A percentile compares a stretch with the other conserved stretches of the same genome.
Evolutionary conservation across 176 grass and related monocot species (phyloP).

Genomic region (Carex cristatella): DNA sequence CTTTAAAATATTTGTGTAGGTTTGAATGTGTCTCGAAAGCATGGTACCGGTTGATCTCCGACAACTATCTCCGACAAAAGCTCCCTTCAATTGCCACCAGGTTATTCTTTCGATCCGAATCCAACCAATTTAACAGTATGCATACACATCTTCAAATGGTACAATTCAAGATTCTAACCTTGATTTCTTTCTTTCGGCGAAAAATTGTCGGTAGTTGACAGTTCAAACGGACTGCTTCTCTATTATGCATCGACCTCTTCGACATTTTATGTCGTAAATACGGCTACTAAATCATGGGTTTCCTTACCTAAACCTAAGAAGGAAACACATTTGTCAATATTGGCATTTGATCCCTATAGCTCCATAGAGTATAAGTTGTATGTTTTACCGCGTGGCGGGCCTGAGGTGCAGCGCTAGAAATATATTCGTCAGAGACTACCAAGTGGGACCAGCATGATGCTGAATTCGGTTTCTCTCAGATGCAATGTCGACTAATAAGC

Average conservation of each 20-base stretch:
- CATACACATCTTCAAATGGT: not conserved
- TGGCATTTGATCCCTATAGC: slow-evolving; percentile 43
- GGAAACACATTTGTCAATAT: slow-evolving; percentile 34
- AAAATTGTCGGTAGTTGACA: slow-evolving; percentile 29
- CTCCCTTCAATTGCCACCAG: slow-evolving; percentile 34
- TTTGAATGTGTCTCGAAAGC: slow-evolving; percentile 47
- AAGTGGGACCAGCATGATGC: slow-evolving; percentile 26
- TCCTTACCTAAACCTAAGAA: slow-evolving; percentile 24
- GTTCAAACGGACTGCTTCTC: slow-evolving; percentile 55
- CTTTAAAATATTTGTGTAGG: slow-evolving; percentile 37
- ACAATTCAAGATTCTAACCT: slow-evolving; percentile 30
- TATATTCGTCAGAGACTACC: slow-evolving; percentile 44
- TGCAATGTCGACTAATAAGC: slow-evolving; percentile 29
- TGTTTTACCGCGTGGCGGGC: slow-evolving; percentile 42
- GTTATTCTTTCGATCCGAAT: slow-evolving; percentile 31
- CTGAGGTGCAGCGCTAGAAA: slow-evolving; percentile 35
- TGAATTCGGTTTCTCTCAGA: slow-evolving; percentile 28
- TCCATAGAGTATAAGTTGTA: slow-evolving; percentile 37
- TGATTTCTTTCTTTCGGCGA: slow-evolving; percentile 36
- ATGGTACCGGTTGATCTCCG: slow-evolving; percentile 49
- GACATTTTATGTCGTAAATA: slow-evolving; percentile 47
- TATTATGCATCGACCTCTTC: not conserved
- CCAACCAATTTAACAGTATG: slow-evolving; percentile 12
- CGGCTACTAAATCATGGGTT: slow-evolving; percentile 33
- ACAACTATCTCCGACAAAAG: slow-evolving; percentile 29